Evolutionary conservation across 257 asterid genomes (phyloP), one percentile per base, ranked within the genome.

Genomic region (Penstemon davidsonii): DNA sequence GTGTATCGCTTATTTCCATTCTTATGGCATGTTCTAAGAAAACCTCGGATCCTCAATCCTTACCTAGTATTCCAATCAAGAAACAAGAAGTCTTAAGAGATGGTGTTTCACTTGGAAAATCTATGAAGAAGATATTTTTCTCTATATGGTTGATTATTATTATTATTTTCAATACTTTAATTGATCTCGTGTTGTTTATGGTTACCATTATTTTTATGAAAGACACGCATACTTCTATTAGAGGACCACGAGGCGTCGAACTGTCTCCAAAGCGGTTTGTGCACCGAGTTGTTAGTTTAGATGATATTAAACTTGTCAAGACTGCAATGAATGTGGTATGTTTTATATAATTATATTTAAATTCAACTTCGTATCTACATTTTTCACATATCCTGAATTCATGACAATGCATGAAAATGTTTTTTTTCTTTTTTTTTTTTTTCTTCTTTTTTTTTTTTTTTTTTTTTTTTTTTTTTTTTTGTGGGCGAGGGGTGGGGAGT

Each of bases 251-350:
- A 19, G 81, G 76, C 13, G 36, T 36, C 9, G 70, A 4, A 19
- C 12, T 41, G 3, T 38, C 52, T 3, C 78, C 64, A 15, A 82
- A 60, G 62, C 18, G 82, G 25, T 56, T 75, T 2, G 82, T 82
- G 40, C 84, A 80, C 10, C 43, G 75, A 5, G 68, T 74, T 13
- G 50, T 78, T 9, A 73, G 72, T 58, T 61, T 84, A 6, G 85
- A 77, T 5, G 87, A 84, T 7, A 77, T 84, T 8, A 84, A 84
- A 71, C 66, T 84, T 3, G 73, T 82, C 39, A 84, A 84, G 70
- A 79, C 38, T 8, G 84, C 85, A 25, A 70, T 82, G 67, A 73
- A 80, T 41, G 70, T 67, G 79, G 87, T 84, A 80, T 0, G 75
- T 43, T 25, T 25, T 25, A 25, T 25, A 25, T 1, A 25, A 25